Evolutionary conservation across 2,329 filamentous ascomycete genomes (phyloP).

Genomic region (Fusarium nurragi): DNA sequence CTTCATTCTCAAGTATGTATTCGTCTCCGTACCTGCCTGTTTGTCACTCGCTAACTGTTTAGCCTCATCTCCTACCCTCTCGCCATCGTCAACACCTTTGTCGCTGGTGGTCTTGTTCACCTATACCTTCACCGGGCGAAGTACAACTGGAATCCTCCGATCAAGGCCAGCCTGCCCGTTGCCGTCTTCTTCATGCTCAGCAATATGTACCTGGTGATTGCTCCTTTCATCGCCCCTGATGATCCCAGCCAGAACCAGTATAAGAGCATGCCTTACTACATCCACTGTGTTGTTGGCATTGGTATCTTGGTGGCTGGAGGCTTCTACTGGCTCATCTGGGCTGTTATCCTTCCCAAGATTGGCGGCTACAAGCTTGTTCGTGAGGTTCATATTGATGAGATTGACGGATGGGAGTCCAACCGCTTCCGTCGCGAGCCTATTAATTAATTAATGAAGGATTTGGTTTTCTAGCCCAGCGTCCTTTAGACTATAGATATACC

Average conservation of each 20-base stretch:
- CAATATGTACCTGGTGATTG: conserved; percentile 69
- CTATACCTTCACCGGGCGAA: conserved; percentile 60
- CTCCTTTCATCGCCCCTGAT: conserved; percentile 65
- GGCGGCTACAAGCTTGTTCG: conserved; percentile 65
- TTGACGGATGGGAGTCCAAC: conserved; percentile 71
- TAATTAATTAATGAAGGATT: neutral
- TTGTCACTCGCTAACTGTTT: neutral
- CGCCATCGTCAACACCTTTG: conserved; percentile 65
- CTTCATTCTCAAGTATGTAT: conserved; percentile 64
- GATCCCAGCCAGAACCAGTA: conserved; percentile 62
- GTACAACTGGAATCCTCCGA: conserved; percentile 63
- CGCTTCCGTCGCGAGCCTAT: conserved; percentile 59
- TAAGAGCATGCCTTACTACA: conserved; percentile 63
- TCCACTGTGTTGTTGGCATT: conserved; percentile 67
- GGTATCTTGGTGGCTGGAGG: conserved; percentile 62
- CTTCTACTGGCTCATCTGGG: conserved; percentile 67
- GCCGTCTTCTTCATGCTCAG: conserved; percentile 67
- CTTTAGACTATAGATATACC: conserved; percentile 20
- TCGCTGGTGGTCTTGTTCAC: conserved; percentile 62
- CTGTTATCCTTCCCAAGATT: conserved; percentile 60
- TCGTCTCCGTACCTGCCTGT: no score
- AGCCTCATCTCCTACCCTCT: conserved; percentile 72
- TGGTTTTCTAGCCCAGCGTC: conserved; percentile 4
- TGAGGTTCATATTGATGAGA: conserved; percentile 62
- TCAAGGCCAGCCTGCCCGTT: conserved; percentile 64